These are phyloP conservation scores for Coemansia sp. DNA, from an alignment of 192 early-diverging fungal genomes.

Conservation along the genomic window DNA sequence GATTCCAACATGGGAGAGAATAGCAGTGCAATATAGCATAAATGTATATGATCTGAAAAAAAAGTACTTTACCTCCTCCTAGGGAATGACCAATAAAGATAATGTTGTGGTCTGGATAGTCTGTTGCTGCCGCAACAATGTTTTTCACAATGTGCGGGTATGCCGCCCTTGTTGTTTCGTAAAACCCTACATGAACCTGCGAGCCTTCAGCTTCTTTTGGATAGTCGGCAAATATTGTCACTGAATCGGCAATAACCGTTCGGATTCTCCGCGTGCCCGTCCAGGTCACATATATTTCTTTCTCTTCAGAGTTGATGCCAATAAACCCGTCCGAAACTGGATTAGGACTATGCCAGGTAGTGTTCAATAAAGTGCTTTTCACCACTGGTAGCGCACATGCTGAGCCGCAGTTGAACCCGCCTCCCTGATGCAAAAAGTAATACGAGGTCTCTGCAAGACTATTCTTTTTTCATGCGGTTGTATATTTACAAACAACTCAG, in stretches of 20 bases:
- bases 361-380: constrained; percentile 26
- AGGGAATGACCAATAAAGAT: constrained; percentile 52
- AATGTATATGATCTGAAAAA: background rate
- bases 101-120: constrained; percentile 35
- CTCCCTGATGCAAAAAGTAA: constrained; percentile 42
- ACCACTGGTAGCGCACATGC: constrained; percentile 23
- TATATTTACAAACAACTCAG: background rate
- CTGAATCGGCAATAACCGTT: constrained; percentile 32
- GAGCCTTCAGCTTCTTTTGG: constrained; percentile 30
- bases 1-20: no score
- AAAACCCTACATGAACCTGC: constrained; percentile 39
- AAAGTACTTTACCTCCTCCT: constrained; percentile 40
- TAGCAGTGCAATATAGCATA: no score
- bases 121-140: constrained; percentile 26
- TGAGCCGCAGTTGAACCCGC: constrained; percentile 39
- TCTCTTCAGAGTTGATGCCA: constrained; percentile 28
- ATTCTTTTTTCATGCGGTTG: constrained; percentile 9
- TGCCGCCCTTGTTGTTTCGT: constrained; percentile 34
- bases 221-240: constrained; percentile 36
- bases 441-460: constrained; percentile 43
- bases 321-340: constrained; percentile 50
- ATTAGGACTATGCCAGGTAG: constrained; percentile 51
- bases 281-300: constrained; percentile 53
- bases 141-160: constrained; percentile 49
- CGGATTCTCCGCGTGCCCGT: constrained; percentile 46